Evolutionary conservation across 129 eudicot genomes (phyloP).

Genomic region (Silybum marianum): DNA sequence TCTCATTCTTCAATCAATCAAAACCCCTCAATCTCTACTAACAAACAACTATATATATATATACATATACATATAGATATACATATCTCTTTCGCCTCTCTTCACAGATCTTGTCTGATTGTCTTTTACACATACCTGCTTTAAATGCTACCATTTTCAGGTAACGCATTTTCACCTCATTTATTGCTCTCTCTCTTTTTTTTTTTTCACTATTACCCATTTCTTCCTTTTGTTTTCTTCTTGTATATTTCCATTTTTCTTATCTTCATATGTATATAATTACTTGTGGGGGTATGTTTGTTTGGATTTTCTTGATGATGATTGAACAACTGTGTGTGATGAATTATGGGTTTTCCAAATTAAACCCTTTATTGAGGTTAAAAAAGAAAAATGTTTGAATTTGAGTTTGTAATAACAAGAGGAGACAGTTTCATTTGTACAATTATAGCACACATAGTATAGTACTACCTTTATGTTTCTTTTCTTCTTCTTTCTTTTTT

Average conservation of each 20-base stretch:
- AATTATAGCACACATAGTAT: background rate
- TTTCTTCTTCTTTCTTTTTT: constrained; percentile 7
- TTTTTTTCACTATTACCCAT: background rate
- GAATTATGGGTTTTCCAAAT: background rate
- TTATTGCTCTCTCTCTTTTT: background rate
- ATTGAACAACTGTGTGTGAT: background rate
- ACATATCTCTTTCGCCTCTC: background rate
- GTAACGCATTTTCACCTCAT: constrained; percentile 16
- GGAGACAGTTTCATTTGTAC: constrained; percentile 32
- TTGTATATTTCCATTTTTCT: background rate
- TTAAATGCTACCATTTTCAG: constrained; percentile 24
- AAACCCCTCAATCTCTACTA: background rate
- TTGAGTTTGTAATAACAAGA: constrained; percentile 10
- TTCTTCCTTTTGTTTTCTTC: background rate
- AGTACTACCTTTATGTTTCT: constrained; percentile 8
- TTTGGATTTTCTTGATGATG: constrained; percentile 9
- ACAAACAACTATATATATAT: too few species aligned
- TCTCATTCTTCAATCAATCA: constrained; percentile 1
- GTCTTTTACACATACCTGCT: background rate
- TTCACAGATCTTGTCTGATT: constrained; percentile 16
- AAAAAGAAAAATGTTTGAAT: background rate
- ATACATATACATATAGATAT: too few species aligned
- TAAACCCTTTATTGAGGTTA: background rate
- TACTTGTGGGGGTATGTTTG: background rate
- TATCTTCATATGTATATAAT: background rate